Percentiles rank a stretch among this genome's conserved stretches.
Conservation (phyloP, 164 flowering plant species). For the Piper longum region DNA sequence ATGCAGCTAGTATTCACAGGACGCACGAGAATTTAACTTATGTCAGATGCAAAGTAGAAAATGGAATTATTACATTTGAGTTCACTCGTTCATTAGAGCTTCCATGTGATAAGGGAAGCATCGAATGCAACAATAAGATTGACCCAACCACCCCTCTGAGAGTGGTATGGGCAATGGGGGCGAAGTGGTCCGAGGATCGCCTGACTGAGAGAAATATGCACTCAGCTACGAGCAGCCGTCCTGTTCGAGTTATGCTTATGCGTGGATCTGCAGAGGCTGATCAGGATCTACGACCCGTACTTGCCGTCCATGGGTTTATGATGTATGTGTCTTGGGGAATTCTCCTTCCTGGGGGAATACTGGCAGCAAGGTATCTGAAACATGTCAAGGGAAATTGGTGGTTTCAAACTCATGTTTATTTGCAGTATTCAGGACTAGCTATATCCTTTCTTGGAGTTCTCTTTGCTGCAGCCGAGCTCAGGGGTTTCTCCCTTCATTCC, state of each 20-base stretch:
- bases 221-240: constrained; percentile 57
- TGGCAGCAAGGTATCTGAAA: constrained; percentile 84
- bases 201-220: constrained; percentile 82
- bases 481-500: constrained; percentile 54
- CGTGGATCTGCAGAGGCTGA: constrained; percentile 97
- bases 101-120: constrained; percentile 32
- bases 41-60: constrained; percentile 81
- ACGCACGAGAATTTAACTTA: constrained; percentile 79
- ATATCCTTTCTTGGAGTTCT: constrained; percentile 75
- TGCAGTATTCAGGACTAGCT: constrained; percentile 88
- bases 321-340: constrained; percentile 99
- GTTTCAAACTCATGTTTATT: constrained; percentile 77
- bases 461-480: constrained; percentile 94
- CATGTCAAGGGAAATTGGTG: constrained; percentile 88
- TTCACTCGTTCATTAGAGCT: constrained; percentile 76
- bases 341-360: constrained; percentile 81
- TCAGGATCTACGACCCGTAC: constrained; percentile 82
- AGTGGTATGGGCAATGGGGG: constrained; percentile 96
- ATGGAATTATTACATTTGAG: constrained; percentile 84
- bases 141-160: constrained; percentile 83
- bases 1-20: constrained; percentile 56
- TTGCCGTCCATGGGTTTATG: constrained; percentile 98
- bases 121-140: constrained; percentile 73
- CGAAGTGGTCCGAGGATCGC: constrained; percentile 58
- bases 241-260: constrained; percentile 59